phyloP scores from a whole-genome alignment of 768 basidiomycete species.

The Tricholoma saponaceum region DNA sequence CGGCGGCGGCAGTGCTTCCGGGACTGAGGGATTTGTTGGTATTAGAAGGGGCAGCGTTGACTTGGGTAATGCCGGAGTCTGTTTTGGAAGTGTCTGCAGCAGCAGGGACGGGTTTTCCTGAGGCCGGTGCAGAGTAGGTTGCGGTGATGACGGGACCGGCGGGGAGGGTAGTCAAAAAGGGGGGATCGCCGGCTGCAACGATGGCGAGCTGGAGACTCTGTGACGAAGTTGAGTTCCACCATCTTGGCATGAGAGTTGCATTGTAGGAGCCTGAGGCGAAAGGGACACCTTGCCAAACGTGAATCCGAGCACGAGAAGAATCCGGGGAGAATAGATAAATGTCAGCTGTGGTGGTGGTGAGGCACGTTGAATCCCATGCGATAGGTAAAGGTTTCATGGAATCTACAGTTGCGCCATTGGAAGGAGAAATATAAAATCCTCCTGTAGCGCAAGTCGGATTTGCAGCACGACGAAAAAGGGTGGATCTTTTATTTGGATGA shows the following conservation, averaged over 20 bases:
- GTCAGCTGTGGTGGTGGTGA: conserved; percentile 48
- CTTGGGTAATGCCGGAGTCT: conserved; percentile 32
- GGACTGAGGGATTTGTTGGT: conserved; percentile 27
- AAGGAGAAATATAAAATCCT: conserved; percentile 58
- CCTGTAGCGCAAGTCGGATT: conserved; percentile 48
- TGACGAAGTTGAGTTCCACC: conserved; percentile 62
- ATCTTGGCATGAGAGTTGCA: conserved; percentile 50
- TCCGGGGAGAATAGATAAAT: conserved; percentile 63
- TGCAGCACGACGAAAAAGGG: background rate
- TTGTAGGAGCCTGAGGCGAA: conserved; percentile 45
- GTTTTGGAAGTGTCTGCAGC: conserved; percentile 37
- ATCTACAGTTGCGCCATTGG: conserved; percentile 41
- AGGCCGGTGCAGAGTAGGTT: conserved; percentile 44
- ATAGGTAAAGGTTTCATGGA: conserved; percentile 49
- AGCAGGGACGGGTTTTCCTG: conserved; percentile 31
- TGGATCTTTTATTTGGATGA: background rate
- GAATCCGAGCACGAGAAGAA: conserved; percentile 34
- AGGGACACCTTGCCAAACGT: conserved; percentile 49
- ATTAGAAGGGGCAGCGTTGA: conserved; percentile 31
- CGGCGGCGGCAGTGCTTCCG: conserved; percentile 63
- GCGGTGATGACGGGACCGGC: conserved; percentile 70
- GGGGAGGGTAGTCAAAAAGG: conserved; percentile 50
- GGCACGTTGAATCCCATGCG: conserved; percentile 62
- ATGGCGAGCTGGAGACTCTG: conserved; percentile 57
- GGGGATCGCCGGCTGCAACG: conserved; percentile 42